phyloP scores from a whole-genome alignment of 2,329 filamentous ascomycete species.

The Tothia fuscella region DNA sequence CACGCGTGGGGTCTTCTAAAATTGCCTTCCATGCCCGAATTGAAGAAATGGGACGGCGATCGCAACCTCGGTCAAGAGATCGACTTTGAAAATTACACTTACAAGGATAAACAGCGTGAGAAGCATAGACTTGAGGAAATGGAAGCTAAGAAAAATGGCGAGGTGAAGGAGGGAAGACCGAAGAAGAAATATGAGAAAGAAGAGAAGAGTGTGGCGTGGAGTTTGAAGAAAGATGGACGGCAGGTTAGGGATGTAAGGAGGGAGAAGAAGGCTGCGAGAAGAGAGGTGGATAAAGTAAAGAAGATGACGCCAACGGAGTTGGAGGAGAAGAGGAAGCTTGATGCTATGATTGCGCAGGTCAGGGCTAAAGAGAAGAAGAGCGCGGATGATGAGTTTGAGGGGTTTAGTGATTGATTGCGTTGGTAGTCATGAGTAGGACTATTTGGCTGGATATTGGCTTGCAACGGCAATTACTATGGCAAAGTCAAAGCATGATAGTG shows the following conservation, averaged over 20 bases:
- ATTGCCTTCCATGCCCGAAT: constrained; percentile 88
- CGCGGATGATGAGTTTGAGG: constrained; percentile 11
- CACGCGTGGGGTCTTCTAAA: constrained; percentile 76
- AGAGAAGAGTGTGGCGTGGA: constrained; percentile 24
- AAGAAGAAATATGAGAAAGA: constrained; percentile 17
- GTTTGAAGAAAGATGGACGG: constrained; percentile 24
- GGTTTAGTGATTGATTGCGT: constrained; percentile 11
- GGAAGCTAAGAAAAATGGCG: constrained; percentile 18
- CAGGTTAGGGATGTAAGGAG: constrained; percentile 20
- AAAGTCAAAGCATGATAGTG: too few relatives aligned
- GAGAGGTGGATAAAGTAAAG: constrained; percentile 19
- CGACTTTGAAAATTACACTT: constrained; percentile 29
- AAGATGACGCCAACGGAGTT: constrained; percentile 21
- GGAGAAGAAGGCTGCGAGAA: constrained; percentile 22
- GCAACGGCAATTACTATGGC: too few relatives aligned
- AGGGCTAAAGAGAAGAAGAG: constrained; percentile 15
- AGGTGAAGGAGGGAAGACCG: constrained; percentile 20
- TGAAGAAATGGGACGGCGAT: constrained; percentile 35
- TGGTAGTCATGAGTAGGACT: too few relatives aligned
- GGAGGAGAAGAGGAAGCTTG: constrained; percentile 20
- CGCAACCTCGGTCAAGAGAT: constrained; percentile 28
- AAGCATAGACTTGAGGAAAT: constrained; percentile 27
- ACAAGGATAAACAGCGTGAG: constrained; percentile 35
- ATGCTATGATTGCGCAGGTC: constrained; percentile 22
- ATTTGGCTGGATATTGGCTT: too few relatives aligned